Evolutionary conservation across 495 filamentous ascomycete genomes (phyloP), one percentile per base, ranked within the genome.

Genomic region (Penicillium verhagenii): DNA sequence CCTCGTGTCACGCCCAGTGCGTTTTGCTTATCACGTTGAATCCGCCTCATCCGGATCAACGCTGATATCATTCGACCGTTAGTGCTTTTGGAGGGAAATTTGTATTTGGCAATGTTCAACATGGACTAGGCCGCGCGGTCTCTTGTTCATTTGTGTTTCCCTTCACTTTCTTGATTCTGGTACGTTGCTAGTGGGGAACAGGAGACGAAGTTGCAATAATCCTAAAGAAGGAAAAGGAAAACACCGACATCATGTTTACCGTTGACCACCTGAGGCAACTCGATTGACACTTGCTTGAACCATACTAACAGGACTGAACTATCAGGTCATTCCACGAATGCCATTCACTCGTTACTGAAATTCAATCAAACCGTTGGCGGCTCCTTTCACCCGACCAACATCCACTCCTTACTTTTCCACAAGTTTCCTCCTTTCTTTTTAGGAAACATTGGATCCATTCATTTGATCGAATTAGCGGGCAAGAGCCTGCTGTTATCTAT

Each of bases 91-190:
- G 25, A 28, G 52, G 31, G 37, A 40, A 31, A 45, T 16, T 21
- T 14, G 23, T 45, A 19, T 47, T 47, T 47, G 28, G 25, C 47
- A 51, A 40, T 49, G 50, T 44, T 55, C 57, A 44, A 51, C 38
- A 65, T 65, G 61, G 58, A 61, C 49, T 65, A 61, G 42, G 55
- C 23, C 21, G 35, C 48, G 53, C 56, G 43, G 24, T 33, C 38
- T 35, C 20, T 38, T 43, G 37, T 39, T 43, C 18, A 33, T 33
- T 50, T 21, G 20, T 18, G 45, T 37, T 26, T 47, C 39, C 53
- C 21, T 38, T 57, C 61, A 19, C 48, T 58, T 45, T 24, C 61
- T 65, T 62, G 18, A 39, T 46, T 24, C 51, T 31, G 57, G 61
- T 64, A 57, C 39, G 61, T 45, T 11, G 6, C 6, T 21, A 7